A percentile compares a stretch with the other conserved stretches of the same genome.
These are phyloP conservation scores for Capsella bursapastoris DNA, from an alignment of 345 rosid genomes.

Conservation along the genomic window DNA sequence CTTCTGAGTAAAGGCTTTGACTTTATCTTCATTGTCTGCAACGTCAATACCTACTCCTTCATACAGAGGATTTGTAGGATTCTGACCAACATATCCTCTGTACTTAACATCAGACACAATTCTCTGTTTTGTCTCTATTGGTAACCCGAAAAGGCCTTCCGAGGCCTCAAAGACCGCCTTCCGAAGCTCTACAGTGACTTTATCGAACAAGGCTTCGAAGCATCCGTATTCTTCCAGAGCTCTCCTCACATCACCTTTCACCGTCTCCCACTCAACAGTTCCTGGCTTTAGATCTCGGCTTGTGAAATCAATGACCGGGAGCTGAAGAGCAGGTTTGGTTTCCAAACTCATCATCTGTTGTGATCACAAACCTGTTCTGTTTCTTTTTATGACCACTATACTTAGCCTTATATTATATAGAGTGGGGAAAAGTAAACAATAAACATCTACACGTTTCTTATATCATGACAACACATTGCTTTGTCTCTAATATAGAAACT, in stretches of 20 bases:
- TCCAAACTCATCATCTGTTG: conserved; percentile 15
- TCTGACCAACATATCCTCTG: conserved; percentile 14
- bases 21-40: background rate
- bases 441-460: background rate
- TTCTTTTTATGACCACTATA: background rate
- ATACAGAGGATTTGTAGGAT: conserved; percentile 4
- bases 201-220: conserved; percentile 23
- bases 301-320: conserved; percentile 11
- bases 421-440: background rate
- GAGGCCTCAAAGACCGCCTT: conserved; percentile 14
- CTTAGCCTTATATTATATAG: background rate
- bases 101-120: background rate
- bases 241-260: background rate
- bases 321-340: conserved; percentile 4
- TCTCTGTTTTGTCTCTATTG: conserved; percentile 12
- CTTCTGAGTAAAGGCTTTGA: conserved; percentile 6
- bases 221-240: conserved; percentile 26
- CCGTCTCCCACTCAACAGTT: conserved; percentile 18
- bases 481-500: background rate
- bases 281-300: conserved; percentile 1
- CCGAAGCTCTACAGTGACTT: background rate
- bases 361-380: conserved; percentile 4
- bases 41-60: background rate
- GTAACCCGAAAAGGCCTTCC: background rate
- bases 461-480: background rate